phyloP scores from a whole-genome alignment of 768 basidiomycete genomes.

The Tephrocybe rancida region DNA sequence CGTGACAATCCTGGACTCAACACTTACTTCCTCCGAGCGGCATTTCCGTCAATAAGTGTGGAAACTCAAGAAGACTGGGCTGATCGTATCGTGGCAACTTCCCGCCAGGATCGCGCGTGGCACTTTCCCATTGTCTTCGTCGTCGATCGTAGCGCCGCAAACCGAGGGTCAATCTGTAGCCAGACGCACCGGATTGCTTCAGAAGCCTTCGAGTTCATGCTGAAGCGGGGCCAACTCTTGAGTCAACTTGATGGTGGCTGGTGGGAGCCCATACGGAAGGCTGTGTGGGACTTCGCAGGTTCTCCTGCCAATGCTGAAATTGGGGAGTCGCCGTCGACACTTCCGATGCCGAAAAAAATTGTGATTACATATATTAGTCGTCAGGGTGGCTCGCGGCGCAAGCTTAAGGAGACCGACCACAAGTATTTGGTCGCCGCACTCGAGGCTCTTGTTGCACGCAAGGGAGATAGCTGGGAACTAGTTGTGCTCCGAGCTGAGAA shows the following conservation, averaged over 20 bases:
- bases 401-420: conserved; percentile 59
- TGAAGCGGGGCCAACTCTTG: conserved; percentile 27
- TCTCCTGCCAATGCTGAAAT: conserved; percentile 24
- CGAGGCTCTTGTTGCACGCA: conserved; percentile 46
- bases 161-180: conserved; percentile 66
- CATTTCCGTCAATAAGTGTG: conserved; percentile 69
- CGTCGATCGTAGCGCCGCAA: conserved; percentile 76
- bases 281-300: conserved; percentile 71
- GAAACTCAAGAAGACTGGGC: conserved; percentile 74
- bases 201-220: conserved; percentile 63
- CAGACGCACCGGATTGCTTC: conserved; percentile 74
- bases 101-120: conserved; percentile 53
- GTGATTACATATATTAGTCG: conserved; percentile 77
- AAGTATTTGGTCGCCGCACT: conserved; percentile 52
- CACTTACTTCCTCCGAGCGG: conserved; percentile 71
- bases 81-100: conserved; percentile 51
- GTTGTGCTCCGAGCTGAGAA: conserved; percentile 63
- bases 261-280: conserved; percentile 78
- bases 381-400: conserved; percentile 55
- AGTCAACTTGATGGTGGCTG: conserved; percentile 56
- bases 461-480: conserved; percentile 55
- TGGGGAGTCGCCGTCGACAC: conserved; percentile 26
- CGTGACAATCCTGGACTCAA: conserved; percentile 82
- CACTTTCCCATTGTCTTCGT: conserved; percentile 72
- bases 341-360: conserved; percentile 48